A percentile compares a stretch with the other conserved stretches of the same genome.
Evolutionary conservation across 352 stramenopile genomes (phyloP).

Genomic region (Pythium periplocum): DNA sequence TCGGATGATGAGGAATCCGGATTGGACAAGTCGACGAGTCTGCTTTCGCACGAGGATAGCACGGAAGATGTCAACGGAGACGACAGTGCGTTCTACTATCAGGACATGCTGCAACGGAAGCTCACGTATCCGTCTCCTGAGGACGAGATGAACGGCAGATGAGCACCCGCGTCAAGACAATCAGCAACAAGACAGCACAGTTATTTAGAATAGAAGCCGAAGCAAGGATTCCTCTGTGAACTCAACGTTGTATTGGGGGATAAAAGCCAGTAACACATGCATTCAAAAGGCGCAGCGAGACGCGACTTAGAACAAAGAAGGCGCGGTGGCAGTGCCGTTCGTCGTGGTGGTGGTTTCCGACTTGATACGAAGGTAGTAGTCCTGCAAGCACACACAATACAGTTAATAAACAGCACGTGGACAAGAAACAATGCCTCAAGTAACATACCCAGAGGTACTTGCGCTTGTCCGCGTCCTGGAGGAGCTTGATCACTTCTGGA

Average conservation of each 20-base stretch:
- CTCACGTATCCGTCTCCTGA: slow-evolving; percentile 11
- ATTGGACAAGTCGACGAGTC: slow-evolving; percentile 30
- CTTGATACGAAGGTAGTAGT: slow-evolving; percentile 77
- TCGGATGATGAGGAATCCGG: slow-evolving; percentile 59
- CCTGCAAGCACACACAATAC: slow-evolving; percentile 19
- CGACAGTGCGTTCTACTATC: slow-evolving; percentile 20
- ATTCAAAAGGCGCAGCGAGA: no score
- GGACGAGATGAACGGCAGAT: neutral
- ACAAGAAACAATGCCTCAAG: neutral
- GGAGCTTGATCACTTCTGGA: slow-evolving; percentile 77
- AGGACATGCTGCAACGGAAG: slow-evolving; percentile 9
- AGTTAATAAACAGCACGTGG: slow-evolving; percentile 8
- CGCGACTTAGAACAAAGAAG: slow-evolving; percentile 60
- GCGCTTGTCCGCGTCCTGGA: slow-evolving; percentile 79
- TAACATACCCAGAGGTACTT: slow-evolving; percentile 76
- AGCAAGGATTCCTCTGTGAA: no score
- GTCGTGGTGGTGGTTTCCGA: slow-evolving; percentile 26
- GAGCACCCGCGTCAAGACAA: no score
- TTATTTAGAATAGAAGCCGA: no score
- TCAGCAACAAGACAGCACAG: no score
- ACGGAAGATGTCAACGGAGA: slow-evolving; percentile 6
- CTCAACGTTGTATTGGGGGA: no score
- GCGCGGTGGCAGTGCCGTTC: slow-evolving; percentile 31
- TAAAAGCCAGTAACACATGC: no score
- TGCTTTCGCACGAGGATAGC: slow-evolving; percentile 29